phyloP scores from a whole-genome alignment of 441 rosid species.

The Syzygium syzygioides region DNA sequence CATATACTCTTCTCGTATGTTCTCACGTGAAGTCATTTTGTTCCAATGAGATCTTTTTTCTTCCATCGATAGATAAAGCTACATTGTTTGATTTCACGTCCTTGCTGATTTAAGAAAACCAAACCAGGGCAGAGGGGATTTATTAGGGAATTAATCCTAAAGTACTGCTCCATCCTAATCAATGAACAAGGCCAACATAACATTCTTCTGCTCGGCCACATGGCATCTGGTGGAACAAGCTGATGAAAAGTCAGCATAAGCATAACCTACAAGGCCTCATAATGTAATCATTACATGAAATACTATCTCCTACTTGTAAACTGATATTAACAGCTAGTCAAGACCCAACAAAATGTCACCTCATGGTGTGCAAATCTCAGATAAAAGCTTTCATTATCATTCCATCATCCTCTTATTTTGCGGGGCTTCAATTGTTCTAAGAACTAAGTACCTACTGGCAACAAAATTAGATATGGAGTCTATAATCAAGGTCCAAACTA shows the following conservation, averaged over 20 bases:
- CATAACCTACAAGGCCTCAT: neutral
- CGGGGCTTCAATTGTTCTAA: neutral
- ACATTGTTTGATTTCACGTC: neutral
- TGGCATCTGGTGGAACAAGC: neutral
- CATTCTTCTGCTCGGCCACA: neutral
- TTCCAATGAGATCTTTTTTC: neutral
- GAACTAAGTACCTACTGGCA: neutral
- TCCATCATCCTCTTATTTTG: neutral
- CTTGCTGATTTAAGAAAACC: neutral
- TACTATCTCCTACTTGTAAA: rapidly evolving
- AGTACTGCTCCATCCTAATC: neutral
- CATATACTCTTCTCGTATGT: neutral
- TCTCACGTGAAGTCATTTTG: neutral
- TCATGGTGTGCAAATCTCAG: neutral
- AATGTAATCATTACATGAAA: neutral
- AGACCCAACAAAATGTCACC: neutral
- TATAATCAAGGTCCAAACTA: too few relatives aligned
- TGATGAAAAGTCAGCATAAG: neutral
- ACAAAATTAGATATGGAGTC: too few relatives aligned
- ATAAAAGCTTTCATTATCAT: neutral
- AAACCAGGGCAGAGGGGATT: too few relatives aligned
- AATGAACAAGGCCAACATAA: neutral
- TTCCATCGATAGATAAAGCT: neutral
- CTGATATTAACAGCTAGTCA: neutral
- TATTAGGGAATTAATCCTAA: too few relatives aligned